Conservation (phyloP, 805 yeast species). For the Komagataella kurtzmanii region DNA sequence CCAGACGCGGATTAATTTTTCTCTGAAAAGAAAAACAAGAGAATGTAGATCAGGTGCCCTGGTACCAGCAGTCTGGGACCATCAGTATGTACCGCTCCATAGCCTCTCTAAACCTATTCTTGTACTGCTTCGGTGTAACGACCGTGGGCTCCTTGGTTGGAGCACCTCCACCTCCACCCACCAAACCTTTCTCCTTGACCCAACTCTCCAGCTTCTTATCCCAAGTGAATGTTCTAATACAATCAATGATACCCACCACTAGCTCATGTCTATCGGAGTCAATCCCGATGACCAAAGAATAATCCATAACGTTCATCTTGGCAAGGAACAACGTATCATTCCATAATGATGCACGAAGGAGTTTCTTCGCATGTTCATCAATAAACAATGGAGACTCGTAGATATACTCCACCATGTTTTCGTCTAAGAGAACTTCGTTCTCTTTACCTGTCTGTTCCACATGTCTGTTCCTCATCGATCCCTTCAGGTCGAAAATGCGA, state of each 20-base stretch:
- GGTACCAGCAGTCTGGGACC: conserved; percentile 59
- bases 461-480: conserved; percentile 95
- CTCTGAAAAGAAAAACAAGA: neutral
- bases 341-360: conserved; percentile 80
- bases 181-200: conserved; percentile 92
- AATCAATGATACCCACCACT: conserved; percentile 90
- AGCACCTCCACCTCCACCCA: conserved; percentile 56
- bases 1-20: neutral
- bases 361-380: conserved; percentile 77
- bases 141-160: conserved; percentile 92
- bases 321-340: conserved; percentile 90
- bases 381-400: conserved; percentile 94
- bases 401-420: conserved; percentile 95
- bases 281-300: conserved; percentile 87
- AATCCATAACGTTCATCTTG: conserved; percentile 98
- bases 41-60: conserved; percentile 8
- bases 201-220: conserved; percentile 96
- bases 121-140: conserved; percentile 92
- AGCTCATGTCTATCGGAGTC: conserved; percentile 55
- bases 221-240: conserved; percentile 95
- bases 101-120: conserved; percentile 89
- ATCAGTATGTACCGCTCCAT: conserved; percentile 92
- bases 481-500: conserved; percentile 89
- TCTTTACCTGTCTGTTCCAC: conserved; percentile 94
- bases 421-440: conserved; percentile 89